Evolutionary conservation across 83 land plant species (phyloP).

Genomic region (Picea abies): DNA sequence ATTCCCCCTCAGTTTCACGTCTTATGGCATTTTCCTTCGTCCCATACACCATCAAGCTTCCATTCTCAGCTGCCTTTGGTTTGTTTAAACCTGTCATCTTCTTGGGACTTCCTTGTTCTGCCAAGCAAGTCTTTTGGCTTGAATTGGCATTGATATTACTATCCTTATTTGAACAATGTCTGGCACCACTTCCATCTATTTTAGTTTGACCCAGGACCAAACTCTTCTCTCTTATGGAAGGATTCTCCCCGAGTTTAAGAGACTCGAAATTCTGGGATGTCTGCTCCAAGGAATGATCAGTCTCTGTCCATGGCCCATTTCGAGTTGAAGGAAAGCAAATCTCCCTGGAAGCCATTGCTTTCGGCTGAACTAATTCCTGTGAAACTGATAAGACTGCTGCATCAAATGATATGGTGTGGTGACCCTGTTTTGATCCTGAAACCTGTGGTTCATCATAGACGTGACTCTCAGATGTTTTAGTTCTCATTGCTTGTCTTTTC

Average conservation of each 20-base stretch:
- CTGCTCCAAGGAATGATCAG: not conserved
- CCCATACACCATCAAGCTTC: conserved; percentile 13
- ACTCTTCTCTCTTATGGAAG: not conserved
- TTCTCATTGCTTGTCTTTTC: conserved; percentile 26
- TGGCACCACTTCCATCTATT: not conserved
- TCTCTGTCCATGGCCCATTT: conserved; percentile 28
- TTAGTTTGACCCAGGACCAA: not conserved
- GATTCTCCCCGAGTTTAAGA: no score
- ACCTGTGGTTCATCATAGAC: conserved; percentile 33
- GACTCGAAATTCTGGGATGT: not conserved
- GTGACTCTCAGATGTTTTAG: conserved; percentile 31
- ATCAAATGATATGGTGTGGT: conserved; percentile 62
- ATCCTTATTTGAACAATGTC: not conserved
- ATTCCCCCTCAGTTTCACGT: conserved; percentile 73
- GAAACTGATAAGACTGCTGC: conserved; percentile 67
- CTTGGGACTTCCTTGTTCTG: not conserved
- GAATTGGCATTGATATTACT: not conserved
- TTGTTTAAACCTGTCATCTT: not conserved
- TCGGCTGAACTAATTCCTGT: conserved; percentile 40
- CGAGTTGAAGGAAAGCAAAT: conserved; percentile 6
- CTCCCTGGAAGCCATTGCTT: conserved; percentile 16
- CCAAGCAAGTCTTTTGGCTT: no score
- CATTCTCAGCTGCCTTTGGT: conserved; percentile 20
- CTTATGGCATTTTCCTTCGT: conserved; percentile 67
- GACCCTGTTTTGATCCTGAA: conserved; percentile 15